Conservation (phyloP, 768 basidiomycete genomes). For the Lactarius quietus region DNA sequence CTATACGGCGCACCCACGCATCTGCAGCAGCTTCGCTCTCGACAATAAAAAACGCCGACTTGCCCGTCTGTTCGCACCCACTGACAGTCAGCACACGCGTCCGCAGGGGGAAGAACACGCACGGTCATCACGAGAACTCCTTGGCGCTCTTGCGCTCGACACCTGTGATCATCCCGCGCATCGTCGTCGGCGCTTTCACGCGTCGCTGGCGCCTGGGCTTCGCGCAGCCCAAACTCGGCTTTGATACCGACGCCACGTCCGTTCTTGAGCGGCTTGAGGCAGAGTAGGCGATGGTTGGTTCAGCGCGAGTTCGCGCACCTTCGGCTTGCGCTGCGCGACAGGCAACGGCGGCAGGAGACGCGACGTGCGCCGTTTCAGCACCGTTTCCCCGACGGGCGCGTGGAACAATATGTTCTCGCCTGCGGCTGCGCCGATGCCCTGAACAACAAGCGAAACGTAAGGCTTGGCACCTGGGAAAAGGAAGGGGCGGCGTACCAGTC, state of each 20-base stretch:
- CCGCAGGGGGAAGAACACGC: slow-evolving; percentile 28
- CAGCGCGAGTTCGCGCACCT: slow-evolving; percentile 52
- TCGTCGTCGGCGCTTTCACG: slow-evolving; percentile 34
- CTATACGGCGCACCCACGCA: slow-evolving; percentile 22
- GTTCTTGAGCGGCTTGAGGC: slow-evolving; percentile 47
- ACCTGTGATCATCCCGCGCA: slow-evolving; percentile 39
- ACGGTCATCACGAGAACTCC: slow-evolving; percentile 62
- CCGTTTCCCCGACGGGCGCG: slow-evolving; percentile 51
- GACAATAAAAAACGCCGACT: slow-evolving; percentile 25
- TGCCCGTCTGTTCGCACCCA: slow-evolving; percentile 19
- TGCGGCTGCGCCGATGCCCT: slow-evolving; percentile 36
- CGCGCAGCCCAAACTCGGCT: slow-evolving; percentile 46
- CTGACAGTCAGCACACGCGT: neutral
- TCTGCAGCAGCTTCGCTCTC: slow-evolving; percentile 18
- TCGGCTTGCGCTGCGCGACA: slow-evolving; percentile 47
- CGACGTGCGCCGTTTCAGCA: slow-evolving; percentile 54
- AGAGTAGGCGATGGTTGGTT: slow-evolving; percentile 55
- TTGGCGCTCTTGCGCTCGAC: slow-evolving; percentile 53
- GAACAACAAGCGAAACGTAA: too few relatives aligned
- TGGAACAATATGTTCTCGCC: slow-evolving; percentile 50
- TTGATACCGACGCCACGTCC: slow-evolving; percentile 44
- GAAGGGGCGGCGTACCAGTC: slow-evolving; percentile 42
- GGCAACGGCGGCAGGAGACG: slow-evolving; percentile 47
- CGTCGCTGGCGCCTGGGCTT: slow-evolving; percentile 34
- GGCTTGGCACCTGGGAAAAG: neutral